Base-by-base conservation (phyloP, 208 protist species). In the Leishmania turanica region DNA sequence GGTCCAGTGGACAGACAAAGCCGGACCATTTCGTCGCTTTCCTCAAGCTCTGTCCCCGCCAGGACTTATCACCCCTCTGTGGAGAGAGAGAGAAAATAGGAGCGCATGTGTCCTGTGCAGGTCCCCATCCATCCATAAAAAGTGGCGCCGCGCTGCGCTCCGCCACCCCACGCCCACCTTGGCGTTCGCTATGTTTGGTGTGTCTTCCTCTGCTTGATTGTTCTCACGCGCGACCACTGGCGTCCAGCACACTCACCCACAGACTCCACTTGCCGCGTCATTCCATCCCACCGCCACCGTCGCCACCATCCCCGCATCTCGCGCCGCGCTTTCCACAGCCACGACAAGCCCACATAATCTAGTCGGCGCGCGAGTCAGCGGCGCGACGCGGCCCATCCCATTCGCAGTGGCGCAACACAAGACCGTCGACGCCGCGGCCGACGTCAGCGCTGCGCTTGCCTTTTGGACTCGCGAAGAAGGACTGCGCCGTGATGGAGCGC, bases 401-500 rank as follows among this genome's bases (percentile, higher is more conserved):
- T 47, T 58, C 68, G 8, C 7, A 0, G 7, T 56, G 80, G 15
- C 68, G 40, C 64, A 60, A 37, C 56, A 72, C 68, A 24, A 21
- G n/a, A 49, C 56, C 72, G 42, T 71, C 40, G 37, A 19, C 2
- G 13, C 54, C 31, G 7, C 21, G 37, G 24, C 21, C 58, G 72
- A 34, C 51, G 37, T 51, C 58, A 64, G 15, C 56, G 54, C 13
- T 47, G 34, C 37, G 60, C 60, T 13, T 15, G 31, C 73, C 49
- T 21, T 19, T 24, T 5, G 68, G 60, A 47, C 60, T 81, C 13
- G 70, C 37, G n/a, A 81, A 80, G 53, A 47, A 84, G 45, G 81
- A 78, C 54, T 80, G 76, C 40, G 73, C 24, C 11, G 70, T 80
- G 68, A 80, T 78, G 68, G 34, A 51, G 34, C 76, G 81, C 62